Percentiles rank a stretch among this genome's conserved stretches.
phyloP scores from a whole-genome alignment of 2,329 filamentous ascomycete genomes.

The Penicillium sp. region DNA sequence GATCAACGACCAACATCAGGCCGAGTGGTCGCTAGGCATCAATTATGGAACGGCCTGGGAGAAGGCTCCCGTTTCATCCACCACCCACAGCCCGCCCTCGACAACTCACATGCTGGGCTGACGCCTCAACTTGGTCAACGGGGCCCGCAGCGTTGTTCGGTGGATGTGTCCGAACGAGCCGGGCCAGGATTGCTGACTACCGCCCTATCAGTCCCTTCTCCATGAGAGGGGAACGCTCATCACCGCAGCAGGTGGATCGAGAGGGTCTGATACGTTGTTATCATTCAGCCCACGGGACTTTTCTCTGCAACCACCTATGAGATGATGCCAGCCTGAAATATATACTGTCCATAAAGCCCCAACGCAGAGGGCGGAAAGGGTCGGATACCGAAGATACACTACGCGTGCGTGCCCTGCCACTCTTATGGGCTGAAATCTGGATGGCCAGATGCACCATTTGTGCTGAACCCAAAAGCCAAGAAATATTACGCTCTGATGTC shows the following conservation, averaged over 20 bases:
- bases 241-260: constrained; percentile 12
- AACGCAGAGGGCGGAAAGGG: constrained; percentile 21
- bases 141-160: constrained; percentile 10
- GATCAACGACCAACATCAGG: not conserved
- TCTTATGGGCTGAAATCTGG: constrained; percentile 9
- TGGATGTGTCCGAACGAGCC: constrained; percentile 22
- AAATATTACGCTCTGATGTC: constrained; percentile 2
- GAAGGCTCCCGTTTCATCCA: not conserved
- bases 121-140: constrained; percentile 2
- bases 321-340: no score
- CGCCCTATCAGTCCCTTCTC: constrained; percentile 9
- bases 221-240: not conserved
- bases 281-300: constrained; percentile 12
- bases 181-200: constrained; percentile 7
- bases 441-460: not conserved
- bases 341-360: not conserved
- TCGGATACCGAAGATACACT: constrained; percentile 17
- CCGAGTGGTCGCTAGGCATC: not conserved
- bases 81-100: not conserved
- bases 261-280: constrained; percentile 13
- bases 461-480: constrained; percentile 9
- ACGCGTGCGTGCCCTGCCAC: not conserved
- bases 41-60: not conserved
- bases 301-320: constrained; percentile 23
- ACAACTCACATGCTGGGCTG: constrained; percentile 8